Conservation (phyloP, 2,329 filamentous ascomycete genomes). For the Clonostachys solani region DNA sequence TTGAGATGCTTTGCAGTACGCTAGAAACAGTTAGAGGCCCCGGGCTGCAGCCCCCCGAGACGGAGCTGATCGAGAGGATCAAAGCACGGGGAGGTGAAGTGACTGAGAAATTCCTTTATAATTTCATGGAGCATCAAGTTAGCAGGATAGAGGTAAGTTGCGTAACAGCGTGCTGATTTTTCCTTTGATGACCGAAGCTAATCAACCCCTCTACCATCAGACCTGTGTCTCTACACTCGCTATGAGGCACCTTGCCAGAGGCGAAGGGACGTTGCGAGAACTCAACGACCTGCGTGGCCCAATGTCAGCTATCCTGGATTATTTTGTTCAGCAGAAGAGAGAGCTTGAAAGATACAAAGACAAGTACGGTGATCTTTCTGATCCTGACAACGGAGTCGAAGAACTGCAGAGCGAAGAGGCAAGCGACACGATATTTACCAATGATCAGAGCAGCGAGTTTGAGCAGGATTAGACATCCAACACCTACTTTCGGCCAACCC, state of each 20-base stretch:
- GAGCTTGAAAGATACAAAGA: slow-evolving; percentile 61
- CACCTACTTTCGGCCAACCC: no score
- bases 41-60: slow-evolving; percentile 74
- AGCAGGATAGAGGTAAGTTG: slow-evolving; percentile 84
- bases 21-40: slow-evolving; percentile 67
- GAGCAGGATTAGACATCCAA: no score
- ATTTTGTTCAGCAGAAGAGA: slow-evolving; percentile 55
- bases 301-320: slow-evolving; percentile 67
- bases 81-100: slow-evolving; percentile 72
- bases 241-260: slow-evolving; percentile 73
- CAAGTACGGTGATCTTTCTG: slow-evolving; percentile 38
- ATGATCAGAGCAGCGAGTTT: no score
- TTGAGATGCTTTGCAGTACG: slow-evolving; percentile 90
- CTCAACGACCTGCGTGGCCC: slow-evolving; percentile 73
- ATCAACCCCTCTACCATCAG: slow-evolving; percentile 34
- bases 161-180: background rate
- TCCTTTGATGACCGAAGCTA: background rate
- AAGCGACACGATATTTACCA: no score
- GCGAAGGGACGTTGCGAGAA: slow-evolving; percentile 55
- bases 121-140: slow-evolving; percentile 92
- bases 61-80: slow-evolving; percentile 70
- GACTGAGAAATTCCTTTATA: slow-evolving; percentile 81
- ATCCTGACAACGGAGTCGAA: slow-evolving; percentile 5
- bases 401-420: no score
- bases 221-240: slow-evolving; percentile 76